These are phyloP conservation scores for Backusella tarrabulga DNA, from an alignment of 192 early-diverging fungal species.

Conservation along the genomic window DNA sequence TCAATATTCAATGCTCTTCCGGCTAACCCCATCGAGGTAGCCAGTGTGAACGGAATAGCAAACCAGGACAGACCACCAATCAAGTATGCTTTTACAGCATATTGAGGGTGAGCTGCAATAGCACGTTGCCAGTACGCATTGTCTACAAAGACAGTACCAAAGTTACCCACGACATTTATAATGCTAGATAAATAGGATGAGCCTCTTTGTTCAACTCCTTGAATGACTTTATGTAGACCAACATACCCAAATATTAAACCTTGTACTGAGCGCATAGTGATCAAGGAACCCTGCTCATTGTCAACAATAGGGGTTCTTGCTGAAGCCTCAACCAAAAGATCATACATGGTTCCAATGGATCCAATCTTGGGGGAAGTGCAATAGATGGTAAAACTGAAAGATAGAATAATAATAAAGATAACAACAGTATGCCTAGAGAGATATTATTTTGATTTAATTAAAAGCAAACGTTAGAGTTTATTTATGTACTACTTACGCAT, in stretches of 20 bases:
- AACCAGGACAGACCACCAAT: slow-evolving; percentile 81
- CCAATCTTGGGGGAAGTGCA: slow-evolving; percentile 57
- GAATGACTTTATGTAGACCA: background rate
- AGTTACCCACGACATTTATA: slow-evolving; percentile 76
- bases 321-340: slow-evolving; percentile 55
- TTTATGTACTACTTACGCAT: slow-evolving; percentile 26
- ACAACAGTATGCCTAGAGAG: slow-evolving; percentile 56
- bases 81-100: slow-evolving; percentile 67
- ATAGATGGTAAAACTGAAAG: slow-evolving; percentile 70
- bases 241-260: slow-evolving; percentile 61
- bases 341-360: slow-evolving; percentile 64
- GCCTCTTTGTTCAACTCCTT: background rate
- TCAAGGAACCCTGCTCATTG: slow-evolving; percentile 58
- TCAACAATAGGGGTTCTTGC: slow-evolving; percentile 49
- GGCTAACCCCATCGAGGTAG: slow-evolving; percentile 68
- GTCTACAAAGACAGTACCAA: slow-evolving; percentile 74
- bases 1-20: slow-evolving; percentile 63
- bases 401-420: slow-evolving; percentile 67
- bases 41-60: slow-evolving; percentile 70
- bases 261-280: slow-evolving; percentile 64
- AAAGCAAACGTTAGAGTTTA: background rate
- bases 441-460: background rate
- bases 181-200: slow-evolving; percentile 36
- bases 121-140: slow-evolving; percentile 78
- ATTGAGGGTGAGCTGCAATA: slow-evolving; percentile 64